Base-by-base conservation (phyloP, 2,329 filamentous ascomycete species). In the Alternaria alternata region DNA sequence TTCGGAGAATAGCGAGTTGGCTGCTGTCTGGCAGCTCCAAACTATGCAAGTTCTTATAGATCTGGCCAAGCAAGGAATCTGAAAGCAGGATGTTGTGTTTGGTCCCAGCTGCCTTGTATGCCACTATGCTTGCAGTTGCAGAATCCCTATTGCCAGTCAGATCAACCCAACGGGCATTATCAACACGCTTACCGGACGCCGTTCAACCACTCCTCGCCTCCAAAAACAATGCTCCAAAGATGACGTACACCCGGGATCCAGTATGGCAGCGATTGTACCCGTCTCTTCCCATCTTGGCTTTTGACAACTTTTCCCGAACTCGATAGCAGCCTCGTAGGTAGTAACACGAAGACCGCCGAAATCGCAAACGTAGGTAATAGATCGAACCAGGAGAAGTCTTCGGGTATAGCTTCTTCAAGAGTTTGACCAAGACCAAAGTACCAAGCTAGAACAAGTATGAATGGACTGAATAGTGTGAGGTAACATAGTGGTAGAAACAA, bases 191-290 rank as follows among this genome's bases (percentile, higher is more conserved):
- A 84, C 83, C 79, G 74, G 14, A 83, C 72, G 51, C 75, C 76
- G 39, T 75, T 74, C 61, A 86, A 70, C 64, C 85, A 83, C 11
- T 68, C 67, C 41, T 82, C 75, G 49, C 81, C 80, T 41, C 82
- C 72, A 68, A 82, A 79, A 20, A 81, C 73, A 65, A 82, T 78
- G 64, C 87, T 84, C 20, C 84, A 66, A 7, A 82, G 79, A 77
- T 89, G 85, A 39, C 86, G 85, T 8, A 89, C 36, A 52, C 84
- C 79, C 2, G 87, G 87, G 7, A 89, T 72, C 84, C 86, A 89
- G 74, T 89, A 89, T 28, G 86, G 85, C 22, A 84, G 65, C 57
- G 81, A 74, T 71, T 83, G 83, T 61, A 85, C 80, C 54, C 75
- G 76, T 64, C 70, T 74, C 72, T 70, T 72, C 70, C 71, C 74